Percentiles rank a stretch among this genome's conserved stretches.
phyloP scores from a whole-genome alignment of 768 basidiomycete species.

The Tricholoma saponaceum region DNA sequence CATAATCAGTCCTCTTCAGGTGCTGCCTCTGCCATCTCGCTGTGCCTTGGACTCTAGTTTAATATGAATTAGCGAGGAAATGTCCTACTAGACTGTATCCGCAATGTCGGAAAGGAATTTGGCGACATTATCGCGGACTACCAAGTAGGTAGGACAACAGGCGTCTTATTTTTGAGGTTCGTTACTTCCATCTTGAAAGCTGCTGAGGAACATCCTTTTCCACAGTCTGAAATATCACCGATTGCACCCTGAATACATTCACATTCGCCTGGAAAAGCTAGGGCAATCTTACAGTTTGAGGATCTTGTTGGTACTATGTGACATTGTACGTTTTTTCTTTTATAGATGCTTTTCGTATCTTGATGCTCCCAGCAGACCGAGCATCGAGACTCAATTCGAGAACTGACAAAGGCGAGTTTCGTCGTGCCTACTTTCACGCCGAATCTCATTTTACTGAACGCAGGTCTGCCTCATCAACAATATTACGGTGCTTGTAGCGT shows the following conservation, averaged over 20 bases:
- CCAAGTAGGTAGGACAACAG: conserved; percentile 92
- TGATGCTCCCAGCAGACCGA: conserved; percentile 54
- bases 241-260: conserved; percentile 96
- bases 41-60: background rate
- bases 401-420: conserved; percentile 76
- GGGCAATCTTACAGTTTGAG: conserved; percentile 78
- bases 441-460: background rate
- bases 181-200: background rate
- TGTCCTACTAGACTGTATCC: conserved; percentile 80
- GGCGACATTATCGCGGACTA: conserved; percentile 93
- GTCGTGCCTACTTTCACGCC: background rate
- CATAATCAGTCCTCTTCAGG: conserved; percentile 60
- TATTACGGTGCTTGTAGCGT: conserved; percentile 88
- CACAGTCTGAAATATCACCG: conserved; percentile 88
- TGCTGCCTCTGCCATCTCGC: conserved; percentile 11
- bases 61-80: conserved; percentile 66
- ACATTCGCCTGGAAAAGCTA: conserved; percentile 84
- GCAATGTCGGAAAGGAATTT: conserved; percentile 90
- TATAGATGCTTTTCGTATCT: background rate
- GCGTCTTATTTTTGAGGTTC: conserved; percentile 89
- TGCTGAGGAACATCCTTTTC: background rate
- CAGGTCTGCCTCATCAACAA: conserved; percentile 89
- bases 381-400: conserved; percentile 87
- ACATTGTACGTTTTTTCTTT: conserved; percentile 65
- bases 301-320: conserved; percentile 85